phyloP scores from a whole-genome alignment of 352 stramenopile species.

The Lagenidium giganteum region DNA sequence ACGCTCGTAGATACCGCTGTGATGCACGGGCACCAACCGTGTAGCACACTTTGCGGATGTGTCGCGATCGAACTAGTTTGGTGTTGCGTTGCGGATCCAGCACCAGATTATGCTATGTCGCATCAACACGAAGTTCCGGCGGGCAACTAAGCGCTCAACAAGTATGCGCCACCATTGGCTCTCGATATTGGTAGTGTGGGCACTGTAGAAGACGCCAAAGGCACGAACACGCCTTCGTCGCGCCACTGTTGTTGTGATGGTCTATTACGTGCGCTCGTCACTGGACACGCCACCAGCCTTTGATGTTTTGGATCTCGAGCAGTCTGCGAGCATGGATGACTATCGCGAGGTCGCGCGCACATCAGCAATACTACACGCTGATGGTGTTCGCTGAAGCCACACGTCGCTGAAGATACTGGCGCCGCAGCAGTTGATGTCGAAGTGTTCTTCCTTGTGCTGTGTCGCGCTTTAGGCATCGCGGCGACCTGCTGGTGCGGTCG shows the following conservation, averaged over 20 bases:
- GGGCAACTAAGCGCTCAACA: conserved; percentile 20
- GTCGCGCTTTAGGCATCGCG: no score
- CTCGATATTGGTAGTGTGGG: conserved; percentile 30
- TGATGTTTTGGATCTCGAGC: conserved; percentile 39
- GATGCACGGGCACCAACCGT: conserved; percentile 38
- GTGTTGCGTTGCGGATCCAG: conserved; percentile 32
- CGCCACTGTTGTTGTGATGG: no score
- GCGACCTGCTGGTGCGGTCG: no score
- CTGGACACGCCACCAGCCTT: conserved; percentile 54
- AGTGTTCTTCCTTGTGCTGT: no score
- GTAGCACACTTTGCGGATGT: conserved; percentile 28
- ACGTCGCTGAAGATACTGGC: conserved; percentile 17
- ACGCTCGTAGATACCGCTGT: conserved; percentile 44
- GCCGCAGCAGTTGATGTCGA: conserved; percentile 14
- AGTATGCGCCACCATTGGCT: conserved; percentile 38
- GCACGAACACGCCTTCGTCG: conserved; percentile 22
- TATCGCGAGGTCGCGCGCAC: conserved; percentile 26
- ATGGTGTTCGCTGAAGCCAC: conserved; percentile 18
- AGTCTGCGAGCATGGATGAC: conserved; percentile 31
- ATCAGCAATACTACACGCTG: conserved; percentile 48
- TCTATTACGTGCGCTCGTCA: no score
- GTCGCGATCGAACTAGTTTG: conserved; percentile 40
- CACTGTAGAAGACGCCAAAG: conserved; percentile 34
- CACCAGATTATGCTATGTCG: conserved; percentile 35
- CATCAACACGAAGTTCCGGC: conserved; percentile 25